Evolutionary conservation across 805 yeast genomes (phyloP).

Genomic region (Kuraishia floccosa): DNA sequence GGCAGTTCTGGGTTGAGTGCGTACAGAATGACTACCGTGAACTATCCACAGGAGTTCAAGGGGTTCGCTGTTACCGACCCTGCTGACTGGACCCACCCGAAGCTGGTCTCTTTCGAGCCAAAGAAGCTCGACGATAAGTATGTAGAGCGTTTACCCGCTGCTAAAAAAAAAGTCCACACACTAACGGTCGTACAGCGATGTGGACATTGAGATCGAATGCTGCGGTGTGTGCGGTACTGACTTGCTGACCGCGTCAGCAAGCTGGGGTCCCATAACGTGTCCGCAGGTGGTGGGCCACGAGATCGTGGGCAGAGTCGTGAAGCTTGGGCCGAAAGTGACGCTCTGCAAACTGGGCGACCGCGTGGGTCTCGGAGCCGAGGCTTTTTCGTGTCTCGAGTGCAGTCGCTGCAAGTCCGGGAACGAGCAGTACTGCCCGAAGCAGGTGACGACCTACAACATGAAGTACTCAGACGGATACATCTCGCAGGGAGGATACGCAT

Average conservation of each 20-base stretch:
- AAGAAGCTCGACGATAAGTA: conserved; percentile 30
- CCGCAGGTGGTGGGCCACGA: conserved; percentile 43
- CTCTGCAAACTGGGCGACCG: conserved; percentile 29
- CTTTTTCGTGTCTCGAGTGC: conserved; percentile 23
- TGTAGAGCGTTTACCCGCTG: too few relatives aligned
- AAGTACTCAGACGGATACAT: conserved; percentile 22
- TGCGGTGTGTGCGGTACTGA: conserved; percentile 67
- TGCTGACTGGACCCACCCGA: conserved; percentile 45
- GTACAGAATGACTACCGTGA: conserved; percentile 12
- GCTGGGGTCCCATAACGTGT: conserved; percentile 30
- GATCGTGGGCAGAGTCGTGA: conserved; percentile 27
- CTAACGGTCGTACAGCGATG: conserved; percentile 22
- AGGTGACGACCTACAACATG: conserved; percentile 29
- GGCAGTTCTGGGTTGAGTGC: too few relatives aligned
- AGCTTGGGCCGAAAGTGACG: conserved; percentile 23
- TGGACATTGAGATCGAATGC: conserved; percentile 45
- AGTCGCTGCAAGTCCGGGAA: conserved; percentile 23
- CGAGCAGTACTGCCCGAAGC: conserved; percentile 32
- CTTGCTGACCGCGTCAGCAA: conserved; percentile 36
- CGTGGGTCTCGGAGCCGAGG: conserved; percentile 35
- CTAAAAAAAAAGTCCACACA: too few relatives aligned
- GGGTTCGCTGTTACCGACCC: conserved; percentile 45
- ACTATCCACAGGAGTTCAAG: conserved; percentile 45
- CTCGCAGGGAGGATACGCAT: conserved; percentile 33
- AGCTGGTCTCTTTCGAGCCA: conserved; percentile 35